A percentile compares a stretch with the other conserved stretches of the same genome.
phyloP scores from a whole-genome alignment of 2,329 filamentous ascomycete genomes.

The Talaromyces pinophilus region DNA sequence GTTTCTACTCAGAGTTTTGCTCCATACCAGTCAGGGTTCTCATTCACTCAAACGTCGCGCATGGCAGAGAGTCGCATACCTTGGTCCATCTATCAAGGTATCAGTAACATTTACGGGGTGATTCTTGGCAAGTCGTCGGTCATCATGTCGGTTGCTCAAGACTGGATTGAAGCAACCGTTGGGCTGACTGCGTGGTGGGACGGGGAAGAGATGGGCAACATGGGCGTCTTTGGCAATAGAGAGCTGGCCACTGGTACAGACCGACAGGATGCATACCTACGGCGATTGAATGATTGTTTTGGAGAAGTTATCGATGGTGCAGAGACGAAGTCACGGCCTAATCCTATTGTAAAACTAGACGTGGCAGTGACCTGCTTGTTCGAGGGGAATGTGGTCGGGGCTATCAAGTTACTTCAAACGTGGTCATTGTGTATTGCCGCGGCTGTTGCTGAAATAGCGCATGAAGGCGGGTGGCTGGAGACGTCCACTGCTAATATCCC shows the following conservation, averaged over 20 bases:
- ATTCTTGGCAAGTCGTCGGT: constrained; percentile 73
- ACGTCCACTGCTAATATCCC: constrained; percentile 59
- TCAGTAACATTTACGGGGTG: constrained; percentile 78
- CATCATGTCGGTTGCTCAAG: constrained; percentile 74
- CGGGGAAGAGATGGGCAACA: constrained; percentile 64
- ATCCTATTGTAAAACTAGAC: constrained; percentile 73
- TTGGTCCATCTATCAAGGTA: constrained; percentile 84
- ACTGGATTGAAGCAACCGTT: constrained; percentile 89
- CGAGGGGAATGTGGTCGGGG: constrained; percentile 76
- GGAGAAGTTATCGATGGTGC: constrained; percentile 66
- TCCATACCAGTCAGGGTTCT: constrained; percentile 45
- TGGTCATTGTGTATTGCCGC: constrained; percentile 81
- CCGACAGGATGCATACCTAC: constrained; percentile 68
- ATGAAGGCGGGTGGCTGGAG: constrained; percentile 80
- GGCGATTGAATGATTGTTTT: constrained; percentile 71
- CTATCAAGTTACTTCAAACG: constrained; percentile 70
- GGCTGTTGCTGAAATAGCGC: constrained; percentile 79
- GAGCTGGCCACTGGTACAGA: constrained; percentile 50
- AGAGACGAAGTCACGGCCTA: constrained; percentile 65
- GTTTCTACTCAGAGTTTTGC: constrained; percentile 43
- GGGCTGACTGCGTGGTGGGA: constrained; percentile 91
- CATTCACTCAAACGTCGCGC: constrained; percentile 65
- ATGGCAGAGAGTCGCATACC: constrained; percentile 85
- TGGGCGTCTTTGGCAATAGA: constrained; percentile 26
- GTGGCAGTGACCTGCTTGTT: constrained; percentile 79